Percentiles rank a stretch among this genome's conserved stretches.
Conservation (phyloP, 257 asterid species). For the Coffea canephora region DNA sequence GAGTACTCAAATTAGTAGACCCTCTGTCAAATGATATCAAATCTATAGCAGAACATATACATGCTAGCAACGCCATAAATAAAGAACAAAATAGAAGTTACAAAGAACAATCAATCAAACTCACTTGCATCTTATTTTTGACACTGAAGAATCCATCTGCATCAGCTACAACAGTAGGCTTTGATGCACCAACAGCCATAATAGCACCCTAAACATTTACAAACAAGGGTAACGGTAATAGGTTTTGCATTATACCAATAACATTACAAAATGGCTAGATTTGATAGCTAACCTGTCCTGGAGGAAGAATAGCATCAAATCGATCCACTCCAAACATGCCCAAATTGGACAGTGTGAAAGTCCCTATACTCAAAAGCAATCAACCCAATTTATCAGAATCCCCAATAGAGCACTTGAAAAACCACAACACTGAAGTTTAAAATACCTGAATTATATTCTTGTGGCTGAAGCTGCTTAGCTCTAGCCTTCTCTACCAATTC, state of each 20-base stretch:
- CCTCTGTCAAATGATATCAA: background rate
- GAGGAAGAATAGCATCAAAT: constrained; percentile 95
- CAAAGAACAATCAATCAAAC: constrained; percentile 18
- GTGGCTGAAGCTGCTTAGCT: constrained; percentile 85
- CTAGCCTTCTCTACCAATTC: constrained; percentile 85
- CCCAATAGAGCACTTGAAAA: too few relatives aligned
- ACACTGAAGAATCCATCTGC: constrained; percentile 75
- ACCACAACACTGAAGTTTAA: background rate
- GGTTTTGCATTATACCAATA: too few relatives aligned
- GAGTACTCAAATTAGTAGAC: background rate
- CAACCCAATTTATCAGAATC: background rate
- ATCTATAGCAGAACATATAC: background rate
- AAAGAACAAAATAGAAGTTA: background rate
- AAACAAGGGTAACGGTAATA: constrained; percentile 1
- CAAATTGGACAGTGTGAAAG: constrained; percentile 81
- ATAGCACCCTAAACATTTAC: constrained; percentile 70
- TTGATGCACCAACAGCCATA: constrained; percentile 96
- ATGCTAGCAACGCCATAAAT: background rate
- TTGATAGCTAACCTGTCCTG: constrained; percentile 66
- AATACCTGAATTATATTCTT: constrained; percentile 76
- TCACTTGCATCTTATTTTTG: constrained; percentile 79
- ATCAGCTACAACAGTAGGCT: constrained; percentile 61
- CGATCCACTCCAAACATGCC: constrained; percentile 97
- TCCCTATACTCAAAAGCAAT: constrained; percentile 43
- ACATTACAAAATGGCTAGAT: background rate